Evolutionary conservation across 139 green algal species (phyloP).

Genomic region (Picochlorum sp.): DNA sequence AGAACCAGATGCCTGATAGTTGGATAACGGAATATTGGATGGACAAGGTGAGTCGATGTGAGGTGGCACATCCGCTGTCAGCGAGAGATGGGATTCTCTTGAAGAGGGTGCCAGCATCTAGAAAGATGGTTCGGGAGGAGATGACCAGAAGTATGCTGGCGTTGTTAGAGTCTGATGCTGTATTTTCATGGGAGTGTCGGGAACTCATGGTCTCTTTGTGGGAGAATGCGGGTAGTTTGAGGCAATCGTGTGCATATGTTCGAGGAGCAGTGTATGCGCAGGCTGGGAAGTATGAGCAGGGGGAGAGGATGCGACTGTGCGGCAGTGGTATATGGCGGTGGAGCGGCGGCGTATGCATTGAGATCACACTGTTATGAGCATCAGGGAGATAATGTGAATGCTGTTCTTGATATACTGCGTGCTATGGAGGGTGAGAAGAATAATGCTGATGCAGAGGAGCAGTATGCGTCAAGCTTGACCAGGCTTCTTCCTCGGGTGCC

Average conservation of each 20-base stretch:
- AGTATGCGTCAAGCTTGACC: slow-evolving; percentile 11
- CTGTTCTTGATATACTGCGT: slow-evolving; percentile 3
- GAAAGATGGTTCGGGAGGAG: slow-evolving; percentile 1
- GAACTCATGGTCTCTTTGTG: neutral
- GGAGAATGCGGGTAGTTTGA: neutral
- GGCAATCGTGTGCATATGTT: slow-evolving; percentile 14
- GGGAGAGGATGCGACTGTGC: slow-evolving; percentile 14
- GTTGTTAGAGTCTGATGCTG: neutral
- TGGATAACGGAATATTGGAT: slow-evolving; percentile 31
- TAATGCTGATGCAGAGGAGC: neutral
- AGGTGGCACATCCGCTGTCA: slow-evolving; percentile 26
- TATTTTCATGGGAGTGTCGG: neutral
- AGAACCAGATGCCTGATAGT: slow-evolving; percentile 10
- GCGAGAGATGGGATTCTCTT: slow-evolving; percentile 29
- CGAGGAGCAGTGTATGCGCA: slow-evolving; percentile 19
- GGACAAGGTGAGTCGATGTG: slow-evolving; percentile 6
- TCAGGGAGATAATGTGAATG: slow-evolving; percentile 22
- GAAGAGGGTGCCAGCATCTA: slow-evolving; percentile 16
- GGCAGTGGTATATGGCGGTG: slow-evolving; percentile 22
- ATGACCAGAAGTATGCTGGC: slow-evolving; percentile 8
- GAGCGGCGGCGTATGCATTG: slow-evolving; percentile 22
- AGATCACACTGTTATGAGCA: slow-evolving; percentile 20
- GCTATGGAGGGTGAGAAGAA: slow-evolving; percentile 7
- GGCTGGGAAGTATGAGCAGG: slow-evolving; percentile 9
- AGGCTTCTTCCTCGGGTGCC: slow-evolving; percentile 35